A percentile compares a stretch with the other conserved stretches of the same genome.
phyloP scores from a whole-genome alignment of 1,139 yeast genomes.

The Pneumocystis carinii region DNA sequence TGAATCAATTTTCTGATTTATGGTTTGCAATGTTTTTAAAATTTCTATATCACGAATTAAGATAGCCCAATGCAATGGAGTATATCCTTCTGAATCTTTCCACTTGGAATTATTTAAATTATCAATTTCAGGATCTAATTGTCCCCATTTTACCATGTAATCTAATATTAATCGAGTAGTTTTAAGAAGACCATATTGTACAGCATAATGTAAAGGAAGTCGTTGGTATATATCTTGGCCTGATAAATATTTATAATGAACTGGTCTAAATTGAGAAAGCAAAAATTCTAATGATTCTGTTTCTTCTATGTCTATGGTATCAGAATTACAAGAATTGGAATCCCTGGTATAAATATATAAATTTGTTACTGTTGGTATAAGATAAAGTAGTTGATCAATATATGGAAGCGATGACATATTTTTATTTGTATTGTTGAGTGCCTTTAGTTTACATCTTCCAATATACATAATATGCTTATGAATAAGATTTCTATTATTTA shows the following conservation, averaged over 20 bases:
- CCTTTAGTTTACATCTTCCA: neutral
- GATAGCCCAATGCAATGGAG: constrained; percentile 75
- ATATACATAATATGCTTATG: constrained; percentile 55
- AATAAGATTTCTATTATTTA: constrained; percentile 68
- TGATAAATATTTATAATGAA: constrained; percentile 39
- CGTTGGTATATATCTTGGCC: constrained; percentile 62
- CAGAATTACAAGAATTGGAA: constrained; percentile 51
- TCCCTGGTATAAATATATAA: constrained; percentile 29
- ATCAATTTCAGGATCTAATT: constrained; percentile 29
- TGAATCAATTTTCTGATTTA: constrained; percentile 41
- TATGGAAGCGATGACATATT: constrained; percentile 9
- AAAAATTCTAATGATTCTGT: constrained; percentile 41
- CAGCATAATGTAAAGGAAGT: constrained; percentile 81
- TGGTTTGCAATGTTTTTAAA: neutral
- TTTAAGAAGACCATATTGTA: constrained; percentile 67
- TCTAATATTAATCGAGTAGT: constrained; percentile 44
- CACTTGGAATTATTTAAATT: constrained; percentile 53
- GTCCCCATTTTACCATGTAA: constrained; percentile 35
- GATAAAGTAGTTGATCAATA: constrained; percentile 19
- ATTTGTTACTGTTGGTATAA: constrained; percentile 38
- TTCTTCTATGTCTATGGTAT: constrained; percentile 39
- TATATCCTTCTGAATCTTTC: constrained; percentile 72
- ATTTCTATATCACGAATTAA: constrained; percentile 57
- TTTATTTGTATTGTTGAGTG: neutral
- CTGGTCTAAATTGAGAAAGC: constrained; percentile 37